Evolutionary conservation across 345 rosid species (phyloP), one percentile per base, ranked within the genome.

Genomic region (Euphorbia tirucalli): DNA sequence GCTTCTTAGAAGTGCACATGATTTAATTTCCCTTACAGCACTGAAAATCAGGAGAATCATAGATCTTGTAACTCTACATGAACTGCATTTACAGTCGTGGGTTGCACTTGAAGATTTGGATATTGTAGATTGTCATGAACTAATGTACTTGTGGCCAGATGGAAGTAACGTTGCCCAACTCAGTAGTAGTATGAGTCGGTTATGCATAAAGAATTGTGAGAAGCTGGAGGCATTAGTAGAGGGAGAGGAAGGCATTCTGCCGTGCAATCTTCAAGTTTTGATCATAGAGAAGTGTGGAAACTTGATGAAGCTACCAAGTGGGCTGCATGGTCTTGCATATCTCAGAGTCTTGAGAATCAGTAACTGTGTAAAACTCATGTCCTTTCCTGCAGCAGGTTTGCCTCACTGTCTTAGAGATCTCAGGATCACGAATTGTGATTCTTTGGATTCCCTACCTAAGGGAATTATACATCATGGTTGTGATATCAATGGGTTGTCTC

Each of bases 211-310:
- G 11, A 14, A 31, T 15, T 61, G 58, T 65, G 7, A 57, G 9
- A 49, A 22, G 22, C 66, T 71, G 5, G 66, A n/a, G 30, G 48
- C 74, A n/a, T 49, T 71, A 37, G 60, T 71, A 25, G 21, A 24
- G 46, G 60, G 48, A 37, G 28, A n/a, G 27, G 75, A 64, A 56
- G 74, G 49, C 15, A 14, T 35, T 61, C 25, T 61, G 68, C 60
- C 74, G 2, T 61, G 68, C 68, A 71, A 46, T 48, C 59, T 71
- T 71, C 30, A 71, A 61, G 61, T 24, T 5, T 48, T 71, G 68
- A 61, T 15, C 21, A 28, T 71, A 6, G 22, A 61, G 16, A n/a
- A 39, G 5, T 71, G 74, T n/a, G n/a, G n/a, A n/a, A n/a, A n/a
- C n/a, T n/a, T n/a, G n/a, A n/a, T n/a, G n/a, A n/a, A n/a, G n/a